phyloP scores from a whole-genome alignment of 2,329 filamentous ascomycete genomes.

The Madurella mycetomatis region DNA sequence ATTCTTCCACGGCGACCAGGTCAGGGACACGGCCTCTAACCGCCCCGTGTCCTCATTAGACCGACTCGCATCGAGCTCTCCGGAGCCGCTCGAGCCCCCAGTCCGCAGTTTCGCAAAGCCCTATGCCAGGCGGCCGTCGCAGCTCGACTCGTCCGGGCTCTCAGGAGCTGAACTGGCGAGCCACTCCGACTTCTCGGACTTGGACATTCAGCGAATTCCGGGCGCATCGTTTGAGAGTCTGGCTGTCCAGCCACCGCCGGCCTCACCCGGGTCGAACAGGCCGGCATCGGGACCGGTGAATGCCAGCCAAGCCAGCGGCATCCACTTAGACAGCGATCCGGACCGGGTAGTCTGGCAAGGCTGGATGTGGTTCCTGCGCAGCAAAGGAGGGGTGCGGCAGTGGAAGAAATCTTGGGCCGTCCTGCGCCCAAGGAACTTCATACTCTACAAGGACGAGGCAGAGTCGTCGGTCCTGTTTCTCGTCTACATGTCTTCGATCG shows the following conservation, averaged over 20 bases:
- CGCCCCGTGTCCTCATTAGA: slow-evolving; percentile 35
- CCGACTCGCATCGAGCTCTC: slow-evolving; percentile 53
- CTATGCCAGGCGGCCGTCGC: slow-evolving; percentile 51
- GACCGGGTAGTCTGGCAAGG: slow-evolving; percentile 94
- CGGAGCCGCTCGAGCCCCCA: slow-evolving; percentile 49
- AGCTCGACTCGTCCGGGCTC: slow-evolving; percentile 60
- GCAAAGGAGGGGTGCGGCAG: slow-evolving; percentile 75
- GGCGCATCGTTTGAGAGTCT: slow-evolving; percentile 51
- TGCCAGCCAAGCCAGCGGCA: slow-evolving; percentile 58
- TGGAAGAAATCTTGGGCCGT: slow-evolving; percentile 97
- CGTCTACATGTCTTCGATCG: slow-evolving; percentile 70
- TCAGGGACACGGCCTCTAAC: slow-evolving; percentile 12
- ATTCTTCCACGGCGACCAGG: slow-evolving; percentile 29
- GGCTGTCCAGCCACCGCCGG: slow-evolving; percentile 36
- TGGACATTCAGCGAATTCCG: slow-evolving; percentile 45
- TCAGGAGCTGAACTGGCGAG: slow-evolving; percentile 67
- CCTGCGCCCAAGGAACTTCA: slow-evolving; percentile 75
- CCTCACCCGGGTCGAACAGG: slow-evolving; percentile 30
- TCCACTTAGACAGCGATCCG: slow-evolving; percentile 58
- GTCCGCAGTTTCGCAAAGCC: slow-evolving; percentile 30
- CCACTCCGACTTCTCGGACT: slow-evolving; percentile 83
- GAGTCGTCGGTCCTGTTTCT: slow-evolving; percentile 88
- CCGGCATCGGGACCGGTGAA: slow-evolving; percentile 44
- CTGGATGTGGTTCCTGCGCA: slow-evolving; percentile 79
- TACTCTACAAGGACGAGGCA: slow-evolving; percentile 86